Conservation (phyloP, 108 stramenopile species). For the Parietichytrium sp. region DNA sequence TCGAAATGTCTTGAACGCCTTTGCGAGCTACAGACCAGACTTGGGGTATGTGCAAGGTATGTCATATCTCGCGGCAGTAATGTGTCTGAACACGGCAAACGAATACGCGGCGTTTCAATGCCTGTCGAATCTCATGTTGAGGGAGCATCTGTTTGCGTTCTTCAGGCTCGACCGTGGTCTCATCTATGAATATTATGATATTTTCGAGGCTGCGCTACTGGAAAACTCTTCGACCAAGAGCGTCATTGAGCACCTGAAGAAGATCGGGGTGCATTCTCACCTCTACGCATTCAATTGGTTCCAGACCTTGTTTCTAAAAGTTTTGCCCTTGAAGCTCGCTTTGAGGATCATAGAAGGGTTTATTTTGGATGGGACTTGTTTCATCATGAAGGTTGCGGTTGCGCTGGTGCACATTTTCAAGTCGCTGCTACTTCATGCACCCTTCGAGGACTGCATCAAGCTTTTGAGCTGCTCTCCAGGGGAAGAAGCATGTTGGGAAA, state of each 20-base stretch:
- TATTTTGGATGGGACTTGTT: conserved; percentile 8
- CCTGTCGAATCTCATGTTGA: not conserved
- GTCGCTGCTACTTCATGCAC: not conserved
- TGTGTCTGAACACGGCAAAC: conserved; percentile 26
- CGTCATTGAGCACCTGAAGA: not conserved
- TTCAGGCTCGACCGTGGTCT: not conserved
- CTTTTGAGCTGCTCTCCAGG: not conserved
- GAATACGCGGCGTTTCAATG: conserved; percentile 28
- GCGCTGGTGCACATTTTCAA: not conserved
- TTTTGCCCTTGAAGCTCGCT: not conserved
- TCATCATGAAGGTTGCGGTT: not conserved
- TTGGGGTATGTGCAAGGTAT: conserved; percentile 26
- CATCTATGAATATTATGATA: conserved; percentile 32
- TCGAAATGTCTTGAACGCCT: conserved; percentile 5
- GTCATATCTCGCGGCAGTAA: not conserved
- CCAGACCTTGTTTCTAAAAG: conserved; percentile 25
- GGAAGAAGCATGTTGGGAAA: not conserved
- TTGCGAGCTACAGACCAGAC: conserved; percentile 13
- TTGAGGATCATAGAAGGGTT: not conserved
- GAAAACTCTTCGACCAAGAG: not conserved
- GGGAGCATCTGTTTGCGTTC: conserved; percentile 17
- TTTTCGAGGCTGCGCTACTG: not conserved
- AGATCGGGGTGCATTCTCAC: conserved; percentile 10
- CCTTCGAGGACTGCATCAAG: not conserved
- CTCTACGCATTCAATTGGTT: conserved; percentile 31